Percentiles rank a stretch among this genome's conserved stretches.
Evolutionary conservation across 768 basidiomycete genomes (phyloP).

Genomic region (Russula sp.): DNA sequence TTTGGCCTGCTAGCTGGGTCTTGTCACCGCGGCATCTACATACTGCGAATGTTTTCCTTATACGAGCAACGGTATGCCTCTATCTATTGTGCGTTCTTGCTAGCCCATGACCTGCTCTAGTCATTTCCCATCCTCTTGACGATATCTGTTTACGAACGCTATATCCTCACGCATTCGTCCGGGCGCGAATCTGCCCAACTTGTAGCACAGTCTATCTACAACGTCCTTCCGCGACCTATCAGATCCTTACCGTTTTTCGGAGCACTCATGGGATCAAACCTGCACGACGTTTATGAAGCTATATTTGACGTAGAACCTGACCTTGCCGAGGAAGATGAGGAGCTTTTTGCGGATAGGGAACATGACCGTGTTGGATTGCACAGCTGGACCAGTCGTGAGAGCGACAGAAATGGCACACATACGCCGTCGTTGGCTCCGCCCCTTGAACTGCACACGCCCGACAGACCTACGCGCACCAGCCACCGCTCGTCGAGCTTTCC

Average conservation of each 20-base stretch:
- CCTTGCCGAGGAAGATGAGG: slow-evolving; percentile 29
- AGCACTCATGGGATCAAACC: slow-evolving; percentile 64
- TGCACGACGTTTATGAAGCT: slow-evolving; percentile 65
- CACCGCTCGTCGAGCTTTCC: slow-evolving; percentile 25
- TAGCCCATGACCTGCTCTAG: slow-evolving; percentile 30
- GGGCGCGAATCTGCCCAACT: slow-evolving; percentile 48
- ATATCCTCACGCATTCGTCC: slow-evolving; percentile 45
- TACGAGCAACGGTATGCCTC: slow-evolving; percentile 62
- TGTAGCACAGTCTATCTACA: slow-evolving; percentile 52
- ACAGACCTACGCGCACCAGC: background rate
- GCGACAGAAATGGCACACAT: background rate
- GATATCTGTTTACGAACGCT: slow-evolving; percentile 78
- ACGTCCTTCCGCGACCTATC: slow-evolving; percentile 61
- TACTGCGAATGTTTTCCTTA: slow-evolving; percentile 76
- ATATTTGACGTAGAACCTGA: slow-evolving; percentile 67
- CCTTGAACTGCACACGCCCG: slow-evolving; percentile 2
- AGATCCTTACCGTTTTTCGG: slow-evolving; percentile 72
- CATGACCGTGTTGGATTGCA: slow-evolving; percentile 31
- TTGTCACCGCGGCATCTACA: slow-evolving; percentile 77
- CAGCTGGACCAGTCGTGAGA: slow-evolving; percentile 23
- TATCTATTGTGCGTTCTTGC: background rate
- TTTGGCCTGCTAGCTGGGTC: slow-evolving; percentile 74
- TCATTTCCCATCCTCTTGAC: slow-evolving; percentile 71
- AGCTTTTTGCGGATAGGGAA: slow-evolving; percentile 47
- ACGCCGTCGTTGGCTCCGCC: background rate